Conservation (phyloP, 2,329 filamentous ascomycete genomes). For the Amesomyces nigricolor region DNA sequence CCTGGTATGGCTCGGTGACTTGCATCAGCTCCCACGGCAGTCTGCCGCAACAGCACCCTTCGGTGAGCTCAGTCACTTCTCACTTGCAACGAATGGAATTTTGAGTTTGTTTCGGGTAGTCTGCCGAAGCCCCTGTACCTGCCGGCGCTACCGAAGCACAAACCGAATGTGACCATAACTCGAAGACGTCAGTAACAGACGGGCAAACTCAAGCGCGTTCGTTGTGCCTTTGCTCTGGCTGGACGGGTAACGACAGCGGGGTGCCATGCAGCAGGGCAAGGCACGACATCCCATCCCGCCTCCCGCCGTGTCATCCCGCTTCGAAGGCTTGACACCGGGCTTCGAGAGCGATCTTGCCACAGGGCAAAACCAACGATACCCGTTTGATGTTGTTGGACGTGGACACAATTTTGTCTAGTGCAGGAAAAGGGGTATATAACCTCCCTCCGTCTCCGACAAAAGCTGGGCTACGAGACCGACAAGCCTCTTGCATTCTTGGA, state of each 20-base stretch:
- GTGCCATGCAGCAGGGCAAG: not conserved
- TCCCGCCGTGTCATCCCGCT: not conserved
- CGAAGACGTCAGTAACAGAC: not conserved
- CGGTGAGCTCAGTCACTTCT: not conserved
- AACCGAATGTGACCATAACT: conserved; percentile 2
- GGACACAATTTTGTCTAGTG: not conserved
- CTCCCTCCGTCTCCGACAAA: not conserved
- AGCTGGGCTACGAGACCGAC: no score
- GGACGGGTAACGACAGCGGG: not conserved
- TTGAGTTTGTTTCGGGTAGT: not conserved
- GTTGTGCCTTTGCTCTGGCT: not conserved
- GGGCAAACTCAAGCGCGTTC: not conserved
- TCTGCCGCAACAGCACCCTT: not conserved
- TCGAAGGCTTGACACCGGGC: not conserved
- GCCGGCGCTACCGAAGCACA: not conserved
- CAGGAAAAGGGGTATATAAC: not conserved
- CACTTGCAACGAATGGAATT: not conserved
- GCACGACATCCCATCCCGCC: conserved; percentile 2
- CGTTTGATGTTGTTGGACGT: not conserved
- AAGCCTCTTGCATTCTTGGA: no score
- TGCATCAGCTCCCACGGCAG: no score
- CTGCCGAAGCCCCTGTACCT: conserved; percentile 5
- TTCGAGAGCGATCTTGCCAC: not conserved
- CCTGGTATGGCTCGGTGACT: no score
- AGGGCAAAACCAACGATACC: not conserved